Conservation (phyloP, 768 basidiomycete genomes). For the Fomitopsis serialis region DNA sequence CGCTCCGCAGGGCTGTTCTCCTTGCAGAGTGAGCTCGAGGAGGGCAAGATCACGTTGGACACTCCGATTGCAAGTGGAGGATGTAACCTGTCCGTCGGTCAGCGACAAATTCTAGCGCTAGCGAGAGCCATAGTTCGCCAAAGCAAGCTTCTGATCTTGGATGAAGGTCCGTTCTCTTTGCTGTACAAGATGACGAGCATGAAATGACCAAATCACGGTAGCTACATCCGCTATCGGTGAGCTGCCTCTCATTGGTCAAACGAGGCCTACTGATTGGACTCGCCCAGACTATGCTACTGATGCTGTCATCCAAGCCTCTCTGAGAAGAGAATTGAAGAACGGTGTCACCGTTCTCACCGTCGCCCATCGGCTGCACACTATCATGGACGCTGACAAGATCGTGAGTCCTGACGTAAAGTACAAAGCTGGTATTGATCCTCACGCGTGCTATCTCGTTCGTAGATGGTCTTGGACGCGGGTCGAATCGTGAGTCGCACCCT, state of each 20-base stretch:
- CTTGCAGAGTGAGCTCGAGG: conserved; percentile 29
- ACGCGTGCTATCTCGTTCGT: conserved; percentile 46
- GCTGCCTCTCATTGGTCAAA: not conserved
- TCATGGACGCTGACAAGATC: conserved; percentile 15
- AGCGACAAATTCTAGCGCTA: conserved; percentile 55
- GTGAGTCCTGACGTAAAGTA: conserved; percentile 21
- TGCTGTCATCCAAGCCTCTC: conserved; percentile 48
- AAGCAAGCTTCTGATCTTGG: conserved; percentile 50
- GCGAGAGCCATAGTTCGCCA: conserved; percentile 52
- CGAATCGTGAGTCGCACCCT: conserved; percentile 23
- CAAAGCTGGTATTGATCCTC: too few relatives aligned
- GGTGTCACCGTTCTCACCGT: conserved; percentile 55
- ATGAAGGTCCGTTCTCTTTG: conserved; percentile 39
- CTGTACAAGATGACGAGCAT: conserved; percentile 43
- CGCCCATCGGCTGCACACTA: conserved; percentile 54
- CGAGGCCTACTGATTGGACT: conserved; percentile 15
- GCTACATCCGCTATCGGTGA: conserved; percentile 9
- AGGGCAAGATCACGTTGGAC: conserved; percentile 38
- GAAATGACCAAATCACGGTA: conserved; percentile 21
- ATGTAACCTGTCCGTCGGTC: conserved; percentile 47
- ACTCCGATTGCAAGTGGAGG: conserved; percentile 40
- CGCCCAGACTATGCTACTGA: conserved; percentile 42
- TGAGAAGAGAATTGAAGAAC: conserved; percentile 38
- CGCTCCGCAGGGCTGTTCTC: conserved; percentile 42
- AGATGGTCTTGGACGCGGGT: conserved; percentile 42